Evolutionary conservation across 768 basidiomycete species (phyloP).

Genomic region (Lactarius hengduanensis): DNA sequence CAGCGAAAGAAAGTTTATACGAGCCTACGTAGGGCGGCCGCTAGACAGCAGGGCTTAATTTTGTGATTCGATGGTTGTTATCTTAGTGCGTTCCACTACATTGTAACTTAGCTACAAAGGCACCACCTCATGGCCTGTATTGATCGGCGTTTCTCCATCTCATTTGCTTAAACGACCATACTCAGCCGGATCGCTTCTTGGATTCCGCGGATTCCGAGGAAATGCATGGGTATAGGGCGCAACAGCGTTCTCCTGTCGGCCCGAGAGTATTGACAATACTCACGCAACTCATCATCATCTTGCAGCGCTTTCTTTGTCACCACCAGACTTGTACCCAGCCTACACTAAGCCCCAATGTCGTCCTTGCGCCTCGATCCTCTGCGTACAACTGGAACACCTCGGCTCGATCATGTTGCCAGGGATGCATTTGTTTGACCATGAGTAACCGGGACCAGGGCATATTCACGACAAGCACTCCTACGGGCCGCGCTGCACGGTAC

Average conservation of each 20-base stretch:
- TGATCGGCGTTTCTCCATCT: background rate
- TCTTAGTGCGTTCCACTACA: background rate
- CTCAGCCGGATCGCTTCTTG: background rate
- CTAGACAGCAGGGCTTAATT: background rate
- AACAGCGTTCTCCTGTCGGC: background rate
- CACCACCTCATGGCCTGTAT: background rate
- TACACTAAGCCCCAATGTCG: background rate
- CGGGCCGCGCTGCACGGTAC: background rate
- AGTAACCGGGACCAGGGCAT: background rate
- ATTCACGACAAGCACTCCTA: background rate
- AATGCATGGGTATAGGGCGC: background rate
- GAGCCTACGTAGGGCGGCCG: background rate
- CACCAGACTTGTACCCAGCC: background rate
- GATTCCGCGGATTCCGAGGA: background rate
- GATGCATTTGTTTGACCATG: background rate
- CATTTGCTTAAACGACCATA: background rate
- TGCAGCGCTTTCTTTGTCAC: background rate
- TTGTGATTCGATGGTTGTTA: background rate
- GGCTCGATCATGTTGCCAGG: background rate
- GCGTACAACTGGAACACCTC: background rate
- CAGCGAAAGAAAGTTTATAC: background rate
- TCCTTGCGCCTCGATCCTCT: background rate
- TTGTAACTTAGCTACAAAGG: background rate
- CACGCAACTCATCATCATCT: background rate
- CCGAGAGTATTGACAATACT: background rate